Base-by-base conservation (phyloP, 139 green algal species). In the Coelastrella sp. region DNA sequence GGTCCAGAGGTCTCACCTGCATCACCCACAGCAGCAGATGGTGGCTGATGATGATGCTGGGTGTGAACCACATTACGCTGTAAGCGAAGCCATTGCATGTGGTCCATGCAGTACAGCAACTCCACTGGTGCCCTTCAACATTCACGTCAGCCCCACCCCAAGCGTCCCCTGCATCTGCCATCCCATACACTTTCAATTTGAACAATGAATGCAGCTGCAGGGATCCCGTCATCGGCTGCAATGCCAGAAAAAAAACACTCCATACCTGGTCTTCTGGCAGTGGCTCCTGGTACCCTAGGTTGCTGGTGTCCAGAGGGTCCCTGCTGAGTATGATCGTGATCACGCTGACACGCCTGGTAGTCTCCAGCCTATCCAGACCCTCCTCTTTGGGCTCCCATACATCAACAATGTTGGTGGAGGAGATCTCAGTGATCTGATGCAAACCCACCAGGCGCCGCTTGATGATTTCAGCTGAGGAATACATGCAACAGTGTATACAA, bases 391-490 rank as follows among this genome's bases (percentile, higher is more conserved):
- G 94, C 84, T 95, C 91, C 93, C 94, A 98, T 1, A 88, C 89
- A 84, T 97, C 94, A 3, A 84, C 90, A 25, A 98, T 92, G 43
- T 92, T 89, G 30, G 92, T 92, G 25, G 91, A 96, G 57, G 64
- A 64, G 34, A 96, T 94, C 71, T 92, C 78, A 0, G 92, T 95
- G 27, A 91, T 35, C 79, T 98, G 95, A 85, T 98, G 94, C 73
- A 98, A 84, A 2, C 92, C 94, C 2, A 45, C 67, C 19, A 98
- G 89, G n/a, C 96, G 91, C 11, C 95, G 90, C 91, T 98, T 98
- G n/a, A 98, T 75, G 68, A 98, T 96, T 85, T 98, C 95, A 23
- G 96, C 95, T 93, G 77, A n/a, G n/a, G n/a, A n/a, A n/a, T n/a
- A n/a, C n/a, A n/a, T n/a, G n/a, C n/a, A n/a, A n/a, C n/a, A n/a